Evolutionary conservation across 169 alveolate species (phyloP), one percentile per base, ranked within the genome.

Genomic region (Plasmodium knowlesi): DNA sequence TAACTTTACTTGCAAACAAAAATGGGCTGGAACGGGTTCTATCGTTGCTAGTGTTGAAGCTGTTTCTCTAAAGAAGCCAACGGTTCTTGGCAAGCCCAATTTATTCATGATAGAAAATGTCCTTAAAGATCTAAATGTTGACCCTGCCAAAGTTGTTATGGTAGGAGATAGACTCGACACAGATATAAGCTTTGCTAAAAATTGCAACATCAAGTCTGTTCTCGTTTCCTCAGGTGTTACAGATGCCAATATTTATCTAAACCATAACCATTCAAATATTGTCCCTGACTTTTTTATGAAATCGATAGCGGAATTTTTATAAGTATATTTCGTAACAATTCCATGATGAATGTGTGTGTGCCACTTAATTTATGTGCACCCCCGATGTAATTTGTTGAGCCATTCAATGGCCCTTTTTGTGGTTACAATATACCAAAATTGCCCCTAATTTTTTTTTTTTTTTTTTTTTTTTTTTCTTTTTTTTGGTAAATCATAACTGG

Each of bases 1-100:
- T 0, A 92, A 95, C 73, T 92, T 95, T 91, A 92, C 95, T 8
- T 70, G 93, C 3, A 85, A 91, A 41, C 95, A 95, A 95, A 78
- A 91, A 67, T 95, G 97, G 97, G 97, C 97, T 3, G 97, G 96
- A 2, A 95, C 96, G n/a, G 97, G 97, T 67, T 34, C 97, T 50
- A 67, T 95, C 91, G 97, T 95, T 32, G 95, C 96, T 22, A 93
- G 96, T 41, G 72, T 95, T 54, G 95, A 92, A 74, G 93, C 89
- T 16, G 95, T 93, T 25, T 32, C 94, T 28, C 73, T 82, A 41
- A 83, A 84, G 83, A 92, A 93, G 71, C 96, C 97, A 6, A 46
- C 12, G 10, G 54, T 95, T 19, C 78, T 92, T 39, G 97, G 96
- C 25, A 95, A 95, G 73, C 97, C 97, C 46, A 84, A 94, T 32